Percentiles rank a stretch among this genome's conserved stretches.
Conservation (phyloP, 2,329 filamentous ascomycete genomes). For the Davidsoniella neocaledoniae region DNA sequence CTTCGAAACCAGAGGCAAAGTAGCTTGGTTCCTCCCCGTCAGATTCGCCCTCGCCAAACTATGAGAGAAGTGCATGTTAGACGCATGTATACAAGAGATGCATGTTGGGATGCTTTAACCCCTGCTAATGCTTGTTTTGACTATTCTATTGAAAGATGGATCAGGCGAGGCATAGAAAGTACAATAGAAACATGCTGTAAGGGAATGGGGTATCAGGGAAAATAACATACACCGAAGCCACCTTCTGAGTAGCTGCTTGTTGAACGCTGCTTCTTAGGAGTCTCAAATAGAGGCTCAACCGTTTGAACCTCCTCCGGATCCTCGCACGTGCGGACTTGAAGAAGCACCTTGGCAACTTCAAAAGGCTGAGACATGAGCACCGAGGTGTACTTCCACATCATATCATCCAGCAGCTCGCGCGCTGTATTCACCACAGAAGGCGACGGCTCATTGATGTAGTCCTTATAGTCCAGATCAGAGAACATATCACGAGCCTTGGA, state of each 20-base stretch:
- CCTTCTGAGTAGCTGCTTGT: slow-evolving; percentile 2
- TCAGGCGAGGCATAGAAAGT: background rate
- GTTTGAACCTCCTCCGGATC: slow-evolving; percentile 9
- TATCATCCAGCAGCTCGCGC: slow-evolving; percentile 67
- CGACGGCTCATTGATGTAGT: slow-evolving; percentile 62
- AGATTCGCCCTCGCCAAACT: slow-evolving; percentile 28
- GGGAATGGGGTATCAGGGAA: background rate
- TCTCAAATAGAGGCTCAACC: slow-evolving; percentile 11
- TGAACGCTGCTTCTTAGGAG: slow-evolving; percentile 11
- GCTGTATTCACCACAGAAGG: slow-evolving; percentile 51
- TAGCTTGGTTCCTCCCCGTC: slow-evolving; percentile 69
- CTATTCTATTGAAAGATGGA: background rate
- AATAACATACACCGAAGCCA: slow-evolving; percentile 11
- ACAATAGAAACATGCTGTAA: background rate
- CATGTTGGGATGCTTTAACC: background rate
- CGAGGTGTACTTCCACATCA: slow-evolving; percentile 81
- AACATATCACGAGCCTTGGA: slow-evolving; percentile 69
- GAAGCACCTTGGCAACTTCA: slow-evolving; percentile 84
- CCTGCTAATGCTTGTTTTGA: background rate
- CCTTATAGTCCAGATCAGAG: slow-evolving; percentile 80
- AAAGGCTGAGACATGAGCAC: slow-evolving; percentile 88
- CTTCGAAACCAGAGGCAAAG: slow-evolving; percentile 52
- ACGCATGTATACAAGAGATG: background rate
- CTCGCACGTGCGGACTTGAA: slow-evolving; percentile 47
- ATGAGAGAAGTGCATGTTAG: background rate